Base-by-base conservation (phyloP, 805 yeast genomes). In the Candida xiaguanensis region DNA sequence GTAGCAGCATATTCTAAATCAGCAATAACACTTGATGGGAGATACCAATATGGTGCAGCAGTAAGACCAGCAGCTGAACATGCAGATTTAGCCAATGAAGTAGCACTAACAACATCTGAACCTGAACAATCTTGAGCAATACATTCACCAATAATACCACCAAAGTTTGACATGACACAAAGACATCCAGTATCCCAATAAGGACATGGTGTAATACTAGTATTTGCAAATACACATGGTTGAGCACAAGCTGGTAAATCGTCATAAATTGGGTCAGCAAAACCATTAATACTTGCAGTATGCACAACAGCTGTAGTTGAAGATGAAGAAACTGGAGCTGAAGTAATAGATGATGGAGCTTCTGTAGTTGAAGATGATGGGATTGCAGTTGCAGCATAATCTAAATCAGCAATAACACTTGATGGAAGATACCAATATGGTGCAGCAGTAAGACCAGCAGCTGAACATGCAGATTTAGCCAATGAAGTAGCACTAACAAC, bases 191-290 rank as follows among this genome's bases (percentile, higher is more conserved):
- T 57, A 48, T 67, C 72, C 51, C 38, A 17, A 55, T 51, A 69
- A 34, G 77, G 77, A 47, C 77, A 72, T 17, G 76, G 76, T 5
- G 77, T 72, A 39, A 63, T 68, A 28, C 58, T 53, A 9, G 67
- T 60, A 19, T 58, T 50, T 18, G 54, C 51, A 18, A 12, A 16
- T 19, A 51, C 42, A 53, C 77, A 72, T 3, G 54, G 45, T 38
- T 53, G 44, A 30, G 77, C 77, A 52, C 77, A 72, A 2, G 50
- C 36, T 25, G 77, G 77, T 18, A 71, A 52, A 4, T 47, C 39
- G 22, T 46, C 49, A 72, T 30, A 29, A 15, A 37, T 31, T 24
- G 26, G n/a, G 14, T 37, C 40, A 26, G 40, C 40, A 37, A 37
- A 72, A 0, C 77, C 77, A 44, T 72, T 72, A 37, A 70, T 59